Conservation (phyloP, 768 basidiomycete genomes). For the Suillus spraguei region DNA sequence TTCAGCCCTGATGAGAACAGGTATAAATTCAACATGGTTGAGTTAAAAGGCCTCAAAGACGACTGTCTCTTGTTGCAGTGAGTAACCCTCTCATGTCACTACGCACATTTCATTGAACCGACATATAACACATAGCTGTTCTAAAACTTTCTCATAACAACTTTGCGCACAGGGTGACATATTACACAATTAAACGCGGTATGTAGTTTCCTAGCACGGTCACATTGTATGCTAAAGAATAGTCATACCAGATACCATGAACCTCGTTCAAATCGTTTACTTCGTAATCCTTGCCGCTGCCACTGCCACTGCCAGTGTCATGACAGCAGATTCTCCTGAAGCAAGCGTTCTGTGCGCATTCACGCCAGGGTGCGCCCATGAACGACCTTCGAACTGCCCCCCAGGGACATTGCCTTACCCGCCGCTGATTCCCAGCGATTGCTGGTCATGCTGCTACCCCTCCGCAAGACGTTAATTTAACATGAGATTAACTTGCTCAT, state of each 20-base stretch:
- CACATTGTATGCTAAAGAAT: background rate
- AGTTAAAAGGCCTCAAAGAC: background rate
- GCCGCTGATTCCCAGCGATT: too few species aligned
- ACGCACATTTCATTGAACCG: background rate
- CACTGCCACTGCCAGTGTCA: background rate
- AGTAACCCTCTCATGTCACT: background rate
- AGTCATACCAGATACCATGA: background rate
- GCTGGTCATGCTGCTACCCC: too few species aligned
- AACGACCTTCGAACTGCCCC: too few species aligned
- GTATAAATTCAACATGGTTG: background rate
- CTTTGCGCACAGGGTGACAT: too few species aligned
- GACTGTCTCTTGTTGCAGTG: background rate
- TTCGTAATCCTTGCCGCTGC: constrained; percentile 32
- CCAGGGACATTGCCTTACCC: too few species aligned
- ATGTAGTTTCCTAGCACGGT: background rate
- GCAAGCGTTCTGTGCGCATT: too few species aligned
- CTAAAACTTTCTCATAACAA: background rate
- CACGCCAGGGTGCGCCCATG: too few species aligned
- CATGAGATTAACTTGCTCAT: background rate
- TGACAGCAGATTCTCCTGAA: background rate
- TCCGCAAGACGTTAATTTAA: background rate
- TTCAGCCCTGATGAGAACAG: background rate
- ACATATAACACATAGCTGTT: background rate
- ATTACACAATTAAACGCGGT: background rate
- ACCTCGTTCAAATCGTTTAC: background rate